These are phyloP conservation scores for Xylogone sp. DNA, from an alignment of 2,329 filamentous ascomycete genomes.

Conservation along the genomic window DNA sequence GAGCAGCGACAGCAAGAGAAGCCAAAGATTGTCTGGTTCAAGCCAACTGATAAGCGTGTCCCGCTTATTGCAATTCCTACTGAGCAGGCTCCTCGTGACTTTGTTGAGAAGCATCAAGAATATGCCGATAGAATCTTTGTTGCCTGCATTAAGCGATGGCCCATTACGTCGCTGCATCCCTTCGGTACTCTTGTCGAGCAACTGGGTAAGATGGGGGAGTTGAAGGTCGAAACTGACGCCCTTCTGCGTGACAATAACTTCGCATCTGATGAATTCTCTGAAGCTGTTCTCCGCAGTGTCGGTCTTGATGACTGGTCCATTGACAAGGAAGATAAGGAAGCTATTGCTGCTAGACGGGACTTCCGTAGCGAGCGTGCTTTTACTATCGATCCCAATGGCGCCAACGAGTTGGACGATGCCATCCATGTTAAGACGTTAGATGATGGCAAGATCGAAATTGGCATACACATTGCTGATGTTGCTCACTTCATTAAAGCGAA, in stretches of 20 bases:
- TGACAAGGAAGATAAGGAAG: constrained; percentile 74
- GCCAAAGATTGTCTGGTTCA: constrained; percentile 99
- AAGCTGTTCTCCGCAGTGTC: constrained; percentile 90
- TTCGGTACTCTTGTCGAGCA: constrained; percentile 97
- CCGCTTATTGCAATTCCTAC: constrained; percentile 97
- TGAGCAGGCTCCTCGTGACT: constrained; percentile 94
- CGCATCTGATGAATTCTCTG: constrained; percentile 93
- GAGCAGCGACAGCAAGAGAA: constrained; percentile 89
- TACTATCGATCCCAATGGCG: constrained; percentile 86
- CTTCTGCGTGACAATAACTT: constrained; percentile 98
- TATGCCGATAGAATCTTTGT: constrained; percentile 98
- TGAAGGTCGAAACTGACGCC: constrained; percentile 97
- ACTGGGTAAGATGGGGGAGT: constrained; percentile 93
- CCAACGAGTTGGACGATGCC: constrained; percentile 85
- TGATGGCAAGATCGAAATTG: constrained; percentile 88
- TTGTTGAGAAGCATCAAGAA: constrained; percentile 97
- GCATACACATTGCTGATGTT: constrained; percentile 91
- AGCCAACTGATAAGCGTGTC: constrained; percentile 98
- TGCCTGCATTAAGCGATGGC: constrained; percentile 98
- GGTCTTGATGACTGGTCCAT: constrained; percentile 90
- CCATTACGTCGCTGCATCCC: constrained; percentile 97
- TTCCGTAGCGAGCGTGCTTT: constrained; percentile 87
- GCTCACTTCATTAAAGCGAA: constrained; percentile 96
- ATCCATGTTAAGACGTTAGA: constrained; percentile 82
- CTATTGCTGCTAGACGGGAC: constrained; percentile 74